These are phyloP conservation scores for Filosporella fistucella DNA, from an alignment of 495 filamentous ascomycete species.

Conservation along the genomic window DNA sequence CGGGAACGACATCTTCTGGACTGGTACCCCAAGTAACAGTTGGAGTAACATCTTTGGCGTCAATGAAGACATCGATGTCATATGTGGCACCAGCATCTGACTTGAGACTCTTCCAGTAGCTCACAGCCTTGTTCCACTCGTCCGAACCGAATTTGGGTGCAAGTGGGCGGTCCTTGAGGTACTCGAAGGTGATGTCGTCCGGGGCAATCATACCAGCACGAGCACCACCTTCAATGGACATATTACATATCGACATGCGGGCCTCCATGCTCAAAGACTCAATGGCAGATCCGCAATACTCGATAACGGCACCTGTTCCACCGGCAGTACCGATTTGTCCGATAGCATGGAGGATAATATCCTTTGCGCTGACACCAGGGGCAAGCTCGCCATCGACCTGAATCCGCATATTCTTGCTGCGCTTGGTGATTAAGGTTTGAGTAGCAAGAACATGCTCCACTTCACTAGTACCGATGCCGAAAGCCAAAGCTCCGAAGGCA, in stretches of 20 bases:
- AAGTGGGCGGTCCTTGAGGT: slow-evolving; percentile 84
- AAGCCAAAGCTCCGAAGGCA: slow-evolving; percentile 91
- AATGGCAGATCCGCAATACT: slow-evolving; percentile 94
- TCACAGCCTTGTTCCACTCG: slow-evolving; percentile 86
- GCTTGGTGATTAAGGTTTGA: slow-evolving; percentile 87
- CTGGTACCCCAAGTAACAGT: slow-evolving; percentile 97
- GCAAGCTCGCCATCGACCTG: slow-evolving; percentile 87
- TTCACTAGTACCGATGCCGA: slow-evolving; percentile 96
- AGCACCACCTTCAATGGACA: slow-evolving; percentile 98
- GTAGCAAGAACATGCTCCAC: slow-evolving; percentile 98
- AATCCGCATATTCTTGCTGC: slow-evolving; percentile 98
- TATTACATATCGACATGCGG: slow-evolving; percentile 99
- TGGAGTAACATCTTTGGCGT: slow-evolving; percentile 87
- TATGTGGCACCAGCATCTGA: slow-evolving; percentile 83
- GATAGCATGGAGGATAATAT: slow-evolving; percentile 91
- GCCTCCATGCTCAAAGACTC: slow-evolving; percentile 90
- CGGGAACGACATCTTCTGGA: slow-evolving; percentile 91
- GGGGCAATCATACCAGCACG: slow-evolving; percentile 96
- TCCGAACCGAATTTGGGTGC: slow-evolving; percentile 77
- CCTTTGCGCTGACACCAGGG: slow-evolving; percentile 94
- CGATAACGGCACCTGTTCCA: slow-evolving; percentile 90
- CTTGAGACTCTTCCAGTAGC: slow-evolving; percentile 83
- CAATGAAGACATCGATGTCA: slow-evolving; percentile 80
- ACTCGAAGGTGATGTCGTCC: slow-evolving; percentile 90
- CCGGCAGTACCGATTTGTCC: slow-evolving; percentile 93